Percentiles rank a stretch among this genome's conserved stretches.
Evolutionary conservation across 225 moss, liverwort and hornwort genomes (phyloP).

Genomic region (Bryum argenteum): DNA sequence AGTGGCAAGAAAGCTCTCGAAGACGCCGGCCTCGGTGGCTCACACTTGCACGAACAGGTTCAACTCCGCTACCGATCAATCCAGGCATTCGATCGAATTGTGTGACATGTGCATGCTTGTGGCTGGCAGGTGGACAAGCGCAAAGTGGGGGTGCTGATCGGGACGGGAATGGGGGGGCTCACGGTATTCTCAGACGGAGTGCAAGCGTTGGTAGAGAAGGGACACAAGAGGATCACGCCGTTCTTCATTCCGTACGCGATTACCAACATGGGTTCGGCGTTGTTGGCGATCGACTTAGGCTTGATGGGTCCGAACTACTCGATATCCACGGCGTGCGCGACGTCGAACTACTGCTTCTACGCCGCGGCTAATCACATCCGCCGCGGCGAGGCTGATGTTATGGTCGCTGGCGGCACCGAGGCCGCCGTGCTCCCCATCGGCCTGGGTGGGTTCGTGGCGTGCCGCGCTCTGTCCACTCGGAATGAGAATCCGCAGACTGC

Average conservation of each 20-base stretch:
- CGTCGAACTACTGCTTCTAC: constrained; percentile 85
- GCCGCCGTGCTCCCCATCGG: constrained; percentile 79
- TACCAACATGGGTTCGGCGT: constrained; percentile 85
- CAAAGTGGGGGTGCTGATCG: constrained; percentile 74
- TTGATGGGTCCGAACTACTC: constrained; percentile 87
- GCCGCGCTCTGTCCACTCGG: constrained; percentile 71
- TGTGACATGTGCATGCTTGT: too few species aligned
- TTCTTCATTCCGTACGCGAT: constrained; percentile 88
- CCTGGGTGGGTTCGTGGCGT: constrained; percentile 77
- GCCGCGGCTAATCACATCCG: constrained; percentile 83
- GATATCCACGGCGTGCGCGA: constrained; percentile 86
- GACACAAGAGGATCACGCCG: constrained; percentile 74
- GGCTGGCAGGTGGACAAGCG: constrained; percentile 85
- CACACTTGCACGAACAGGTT: constrained; percentile 64
- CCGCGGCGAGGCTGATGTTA: constrained; percentile 78
- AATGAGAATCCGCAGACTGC: constrained; percentile 73
- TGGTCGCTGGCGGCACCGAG: constrained; percentile 82
- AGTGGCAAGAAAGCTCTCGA: constrained; percentile 79
- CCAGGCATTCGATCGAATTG: too few species aligned
- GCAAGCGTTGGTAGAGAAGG: constrained; percentile 78
- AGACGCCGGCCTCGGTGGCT: constrained; percentile 71
- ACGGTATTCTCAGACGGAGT: constrained; percentile 83
- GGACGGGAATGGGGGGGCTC: constrained; percentile 88
- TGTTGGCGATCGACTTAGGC: constrained; percentile 78
- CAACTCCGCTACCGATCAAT: too few species aligned